Conservation (phyloP, 352 stramenopile species). For the Pythium insidiosum region DNA sequence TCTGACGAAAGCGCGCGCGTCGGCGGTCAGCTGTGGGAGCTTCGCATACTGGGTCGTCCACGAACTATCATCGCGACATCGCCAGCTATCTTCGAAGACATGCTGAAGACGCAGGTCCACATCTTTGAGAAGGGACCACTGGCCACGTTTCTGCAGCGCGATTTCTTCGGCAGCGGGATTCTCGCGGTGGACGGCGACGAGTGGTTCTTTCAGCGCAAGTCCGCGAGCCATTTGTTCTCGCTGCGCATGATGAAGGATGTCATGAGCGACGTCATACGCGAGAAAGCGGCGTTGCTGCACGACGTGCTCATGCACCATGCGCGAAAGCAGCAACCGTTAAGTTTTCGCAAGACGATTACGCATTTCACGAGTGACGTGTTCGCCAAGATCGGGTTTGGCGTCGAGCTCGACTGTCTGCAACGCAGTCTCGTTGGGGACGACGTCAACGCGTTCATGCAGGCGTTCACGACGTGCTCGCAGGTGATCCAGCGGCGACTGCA, state of each 20-base stretch:
- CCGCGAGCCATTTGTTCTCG: constrained; percentile 83
- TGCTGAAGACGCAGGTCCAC: constrained; percentile 36
- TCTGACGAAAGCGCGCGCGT: constrained; percentile 26
- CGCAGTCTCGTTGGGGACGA: constrained; percentile 5
- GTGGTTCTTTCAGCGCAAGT: constrained; percentile 64
- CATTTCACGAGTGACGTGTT: constrained; percentile 48
- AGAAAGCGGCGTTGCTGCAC: constrained; percentile 11
- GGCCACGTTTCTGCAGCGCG: constrained; percentile 18
- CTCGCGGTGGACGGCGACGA: constrained; percentile 47
- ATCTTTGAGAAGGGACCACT: constrained; percentile 39
- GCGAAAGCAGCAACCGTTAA: not conserved
- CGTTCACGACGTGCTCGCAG: constrained; percentile 8
- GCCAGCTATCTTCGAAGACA: constrained; percentile 28
- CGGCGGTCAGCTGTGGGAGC: constrained; percentile 20
- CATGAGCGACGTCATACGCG: constrained; percentile 20
- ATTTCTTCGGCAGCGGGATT: constrained; percentile 57
- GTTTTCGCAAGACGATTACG: constrained; percentile 8
- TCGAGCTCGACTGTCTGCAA: constrained; percentile 31
- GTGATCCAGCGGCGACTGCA: constrained; percentile 18
- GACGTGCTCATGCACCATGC: constrained; percentile 3
- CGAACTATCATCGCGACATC: constrained; percentile 23
- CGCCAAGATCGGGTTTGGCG: constrained; percentile 50
- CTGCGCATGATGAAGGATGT: constrained; percentile 34
- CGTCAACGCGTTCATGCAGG: constrained; percentile 13
- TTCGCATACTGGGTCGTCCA: constrained; percentile 24